phyloP scores from a whole-genome alignment of 1,139 yeast genomes.

The Candida pseudoviswanathii region DNA sequence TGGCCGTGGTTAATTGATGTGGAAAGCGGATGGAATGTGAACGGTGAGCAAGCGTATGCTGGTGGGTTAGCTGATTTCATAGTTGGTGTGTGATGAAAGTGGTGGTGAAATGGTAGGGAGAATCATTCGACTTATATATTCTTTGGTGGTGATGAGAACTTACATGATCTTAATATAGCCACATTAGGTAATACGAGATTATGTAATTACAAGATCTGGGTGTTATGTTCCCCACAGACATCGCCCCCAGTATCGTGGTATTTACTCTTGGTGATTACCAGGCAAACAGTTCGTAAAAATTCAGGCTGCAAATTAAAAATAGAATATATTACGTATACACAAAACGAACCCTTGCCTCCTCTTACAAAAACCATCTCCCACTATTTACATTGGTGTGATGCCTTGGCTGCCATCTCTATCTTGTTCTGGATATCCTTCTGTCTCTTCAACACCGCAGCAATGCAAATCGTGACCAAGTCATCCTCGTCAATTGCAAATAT shows the following conservation, averaged over 20 bases:
- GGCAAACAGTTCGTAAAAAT: not conserved
- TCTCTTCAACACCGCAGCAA: constrained; percentile 17
- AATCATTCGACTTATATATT: not conserved
- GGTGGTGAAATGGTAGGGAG: not conserved
- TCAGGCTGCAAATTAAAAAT: not conserved
- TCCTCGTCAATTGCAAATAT: constrained; percentile 15
- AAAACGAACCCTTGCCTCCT: too few relatives aligned
- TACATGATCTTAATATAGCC: too few relatives aligned
- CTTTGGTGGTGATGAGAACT: not conserved
- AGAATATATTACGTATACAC: not conserved
- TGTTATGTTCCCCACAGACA: not conserved
- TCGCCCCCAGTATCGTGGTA: not conserved
- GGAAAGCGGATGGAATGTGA: too few relatives aligned
- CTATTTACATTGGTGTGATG: not conserved
- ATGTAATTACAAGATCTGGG: not conserved
- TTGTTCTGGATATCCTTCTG: constrained; percentile 20
- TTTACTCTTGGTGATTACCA: not conserved
- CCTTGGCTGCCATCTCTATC: not conserved
- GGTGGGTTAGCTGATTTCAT: not conserved
- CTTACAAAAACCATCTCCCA: not conserved
- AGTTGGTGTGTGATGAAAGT: not conserved
- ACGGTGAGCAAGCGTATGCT: not conserved
- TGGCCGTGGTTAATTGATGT: too few relatives aligned
- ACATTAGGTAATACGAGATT: not conserved
- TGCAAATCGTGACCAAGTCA: constrained; percentile 17